These are phyloP conservation scores for Dictyostelium purpureum DNA, from an alignment of 78 protist genomes.

Conservation along the genomic window DNA sequence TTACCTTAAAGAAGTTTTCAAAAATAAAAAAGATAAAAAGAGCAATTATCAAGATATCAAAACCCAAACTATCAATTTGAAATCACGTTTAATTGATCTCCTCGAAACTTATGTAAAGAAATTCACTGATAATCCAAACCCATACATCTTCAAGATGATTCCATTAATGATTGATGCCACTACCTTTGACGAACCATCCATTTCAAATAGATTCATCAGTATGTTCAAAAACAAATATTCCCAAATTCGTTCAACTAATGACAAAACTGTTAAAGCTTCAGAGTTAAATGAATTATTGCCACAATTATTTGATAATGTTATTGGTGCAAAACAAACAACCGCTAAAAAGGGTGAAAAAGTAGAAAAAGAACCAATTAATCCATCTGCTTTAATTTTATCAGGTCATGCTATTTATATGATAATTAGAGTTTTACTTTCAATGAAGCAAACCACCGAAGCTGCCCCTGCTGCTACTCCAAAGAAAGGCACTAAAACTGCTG, in stretches of 20 bases:
- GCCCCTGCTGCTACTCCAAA: not conserved
- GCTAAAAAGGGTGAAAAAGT: not conserved
- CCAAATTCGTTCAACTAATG: conserved; percentile 12
- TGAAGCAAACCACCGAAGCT: not conserved
- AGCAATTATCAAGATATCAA: conserved; percentile 16
- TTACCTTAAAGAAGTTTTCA: conserved; percentile 36
- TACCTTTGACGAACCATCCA: conserved; percentile 47
- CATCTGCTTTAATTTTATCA: conserved; percentile 35
- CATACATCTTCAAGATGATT: conserved; percentile 24
- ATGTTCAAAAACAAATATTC: conserved; percentile 39
- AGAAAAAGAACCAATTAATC: conserved; percentile 13
- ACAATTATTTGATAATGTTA: conserved; percentile 15
- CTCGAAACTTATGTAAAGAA: conserved; percentile 57
- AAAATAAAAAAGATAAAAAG: conserved; percentile 51
- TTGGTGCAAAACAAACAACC: not conserved
- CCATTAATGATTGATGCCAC: conserved; percentile 62
- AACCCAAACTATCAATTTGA: conserved; percentile 43
- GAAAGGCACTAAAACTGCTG: not conserved
- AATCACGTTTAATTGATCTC: conserved; percentile 69
- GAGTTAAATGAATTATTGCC: not conserved
- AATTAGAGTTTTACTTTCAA: conserved; percentile 19
- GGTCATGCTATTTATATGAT: conserved; percentile 48
- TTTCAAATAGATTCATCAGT: conserved; percentile 54
- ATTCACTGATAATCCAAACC: conserved; percentile 3
- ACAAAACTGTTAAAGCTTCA: not conserved